Evolutionary conservation across 108 stramenopile species (phyloP).

Genomic region (Poteriospumella lacustris): DNA sequence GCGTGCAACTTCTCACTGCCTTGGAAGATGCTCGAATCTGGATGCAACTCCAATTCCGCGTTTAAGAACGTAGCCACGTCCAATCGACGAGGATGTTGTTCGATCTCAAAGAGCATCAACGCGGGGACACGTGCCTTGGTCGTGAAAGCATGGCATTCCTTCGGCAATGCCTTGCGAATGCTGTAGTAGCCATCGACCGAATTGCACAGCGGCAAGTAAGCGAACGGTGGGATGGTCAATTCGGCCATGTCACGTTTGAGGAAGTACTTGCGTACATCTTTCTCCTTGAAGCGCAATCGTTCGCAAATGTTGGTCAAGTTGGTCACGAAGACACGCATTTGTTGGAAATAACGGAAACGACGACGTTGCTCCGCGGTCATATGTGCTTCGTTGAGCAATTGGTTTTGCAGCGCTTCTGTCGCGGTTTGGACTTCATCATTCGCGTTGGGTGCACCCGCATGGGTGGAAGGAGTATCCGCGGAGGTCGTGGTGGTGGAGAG

Average conservation of each 20-base stretch:
- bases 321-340: conserved; percentile 82
- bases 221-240: conserved; percentile 69
- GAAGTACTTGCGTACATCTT: conserved; percentile 62
- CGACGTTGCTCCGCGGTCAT: conserved; percentile 67
- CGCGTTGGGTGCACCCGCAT: background rate
- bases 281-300: conserved; percentile 81
- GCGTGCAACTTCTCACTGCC: conserved; percentile 20
- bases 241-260: conserved; percentile 53
- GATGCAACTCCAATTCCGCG: conserved; percentile 61
- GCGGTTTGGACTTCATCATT: background rate
- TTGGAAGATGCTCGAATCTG: conserved; percentile 40
- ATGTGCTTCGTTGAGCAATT: background rate
- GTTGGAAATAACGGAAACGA: conserved; percentile 80
- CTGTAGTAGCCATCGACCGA: conserved; percentile 81
- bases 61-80: conserved; percentile 93
- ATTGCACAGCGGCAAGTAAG: conserved; percentile 81
- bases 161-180: conserved; percentile 62
- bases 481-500: too few relatives aligned
- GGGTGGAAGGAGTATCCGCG: background rate
- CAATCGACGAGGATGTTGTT: conserved; percentile 42
- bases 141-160: conserved; percentile 84
- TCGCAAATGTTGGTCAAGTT: conserved; percentile 84
- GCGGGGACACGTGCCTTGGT: conserved; percentile 91
- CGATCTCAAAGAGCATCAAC: conserved; percentile 79
- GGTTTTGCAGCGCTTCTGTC: background rate